Conservation (phyloP, 2,329 filamentous ascomycete species). For the Thermoascus crustaceus region DNA sequence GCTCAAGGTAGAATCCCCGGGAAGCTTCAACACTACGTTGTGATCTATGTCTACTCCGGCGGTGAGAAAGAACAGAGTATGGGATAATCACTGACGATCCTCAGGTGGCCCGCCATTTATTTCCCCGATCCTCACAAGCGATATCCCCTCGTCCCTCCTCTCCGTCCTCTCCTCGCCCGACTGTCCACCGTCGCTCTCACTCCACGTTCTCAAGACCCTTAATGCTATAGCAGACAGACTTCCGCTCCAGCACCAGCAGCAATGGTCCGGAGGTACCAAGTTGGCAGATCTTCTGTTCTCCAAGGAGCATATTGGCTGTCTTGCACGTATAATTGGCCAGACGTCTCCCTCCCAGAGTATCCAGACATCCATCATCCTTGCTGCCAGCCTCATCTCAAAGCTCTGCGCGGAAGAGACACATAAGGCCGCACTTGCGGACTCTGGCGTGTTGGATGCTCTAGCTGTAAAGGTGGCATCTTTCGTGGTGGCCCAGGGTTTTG, state of each 20-base stretch:
- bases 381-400: constrained; percentile 45
- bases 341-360: constrained; percentile 43
- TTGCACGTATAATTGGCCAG: constrained; percentile 59
- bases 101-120: constrained; percentile 74
- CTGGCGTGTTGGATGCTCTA: constrained; percentile 69
- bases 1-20: constrained; percentile 59
- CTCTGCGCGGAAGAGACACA: constrained; percentile 63
- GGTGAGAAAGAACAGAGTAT: not conserved
- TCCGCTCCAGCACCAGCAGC: constrained; percentile 44
- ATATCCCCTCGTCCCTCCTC: constrained; percentile 61
- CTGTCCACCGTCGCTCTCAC: constrained; percentile 57
- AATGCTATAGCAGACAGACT: constrained; percentile 63
- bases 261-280: constrained; percentile 41
- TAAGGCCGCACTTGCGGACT: constrained; percentile 61
- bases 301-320: constrained; percentile 50
- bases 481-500: constrained; percentile 58
- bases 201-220: constrained; percentile 66
- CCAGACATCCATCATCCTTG: constrained; percentile 42
- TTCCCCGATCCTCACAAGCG: constrained; percentile 60
- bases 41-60: not conserved
- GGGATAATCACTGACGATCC: constrained; percentile 13
- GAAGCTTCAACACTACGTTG: not conserved
- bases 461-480: constrained; percentile 65
- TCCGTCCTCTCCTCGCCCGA: constrained; percentile 58
- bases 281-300: constrained; percentile 61